phyloP scores from a whole-genome alignment of 371 early-diverging fungal genomes.

The Funneliformis caledonium region DNA sequence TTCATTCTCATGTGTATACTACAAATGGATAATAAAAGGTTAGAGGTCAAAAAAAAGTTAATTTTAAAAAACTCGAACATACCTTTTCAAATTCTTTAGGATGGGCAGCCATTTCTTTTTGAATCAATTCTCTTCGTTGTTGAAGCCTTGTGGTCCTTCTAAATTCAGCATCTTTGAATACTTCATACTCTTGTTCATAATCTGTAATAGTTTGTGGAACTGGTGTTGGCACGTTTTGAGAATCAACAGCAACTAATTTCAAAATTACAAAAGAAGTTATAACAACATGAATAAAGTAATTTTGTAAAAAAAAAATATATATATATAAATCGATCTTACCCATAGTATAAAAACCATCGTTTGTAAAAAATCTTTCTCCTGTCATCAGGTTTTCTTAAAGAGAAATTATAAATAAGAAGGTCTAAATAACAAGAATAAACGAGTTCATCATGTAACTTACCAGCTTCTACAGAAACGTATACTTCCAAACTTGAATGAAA shows the following conservation, averaged over 20 bases:
- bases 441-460: background rate
- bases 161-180: conserved; percentile 48
- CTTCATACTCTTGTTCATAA: conserved; percentile 45
- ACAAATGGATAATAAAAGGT: too few species aligned
- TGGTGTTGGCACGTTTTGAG: conserved; percentile 50
- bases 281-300: background rate
- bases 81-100: conserved; percentile 36
- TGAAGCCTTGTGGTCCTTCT: conserved; percentile 50
- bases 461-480: conserved; percentile 60
- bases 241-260: conserved; percentile 53
- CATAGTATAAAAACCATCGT: conserved; percentile 61
- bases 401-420: background rate
- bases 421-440: too few species aligned
- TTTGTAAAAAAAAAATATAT: background rate
- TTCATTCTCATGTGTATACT: too few species aligned
- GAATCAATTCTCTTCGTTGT: conserved; percentile 50
- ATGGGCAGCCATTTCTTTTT: conserved; percentile 37
- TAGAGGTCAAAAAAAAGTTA: too few species aligned
- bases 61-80: background rate
- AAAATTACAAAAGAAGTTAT: background rate
- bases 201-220: conserved; percentile 52
- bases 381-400: conserved; percentile 54
- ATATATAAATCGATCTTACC: conserved; percentile 10
- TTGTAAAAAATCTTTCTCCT: conserved; percentile 56
- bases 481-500: conserved; percentile 64